Base-by-base conservation (phyloP, 169 alveolate species). In the Eimeria falciformis region DNA sequence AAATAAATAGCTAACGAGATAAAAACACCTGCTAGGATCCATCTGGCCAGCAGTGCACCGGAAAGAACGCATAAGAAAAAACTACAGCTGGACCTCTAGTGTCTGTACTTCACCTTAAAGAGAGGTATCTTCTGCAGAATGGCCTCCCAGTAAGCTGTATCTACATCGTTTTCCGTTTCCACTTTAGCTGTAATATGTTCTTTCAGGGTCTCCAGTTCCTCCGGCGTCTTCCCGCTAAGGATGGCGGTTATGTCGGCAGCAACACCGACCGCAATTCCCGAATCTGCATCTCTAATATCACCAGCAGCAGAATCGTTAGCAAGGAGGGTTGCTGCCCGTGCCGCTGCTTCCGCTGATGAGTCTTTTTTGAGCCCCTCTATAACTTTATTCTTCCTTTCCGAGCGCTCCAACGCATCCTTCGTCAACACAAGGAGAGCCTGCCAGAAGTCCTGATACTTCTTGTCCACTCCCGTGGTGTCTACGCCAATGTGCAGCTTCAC, bases 121-220 rank as follows among this genome's bases (percentile, higher is more conserved):
- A 55, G 40, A 23, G 94, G 94, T 5, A 92, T 46, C 90, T 92
- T 83, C 53, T 73, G 68, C 33, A 62, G 84, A 29, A 92, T 85
- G 21, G 87, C 89, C 47, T 92, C 94, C 94, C 94, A 92, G 79
- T 92, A 92, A 45, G 90, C 90, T 27, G 79, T 43, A 25, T 91
- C 94, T 27, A 91, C 79, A 23, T 81, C 94, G 25, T 91, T 92
- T 17, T 71, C 92, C 18, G 68, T 56, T 40, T 90, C 91, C n/a
- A 90, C 29, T 46, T 90, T 90, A n/a, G 37, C 11, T 18, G 53
- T 75, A 18, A 90, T 82, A n/a, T 81, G 81, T 43, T 62, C 83
- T 62, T 90, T 71, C 43, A 90, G 65, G 5, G 84, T 90, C 9
- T 78, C 88, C 6, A 91, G 66, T 53, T 91, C 91, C 17, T 55